These are phyloP conservation scores for Diplogelasinospora grovesii DNA, from an alignment of 495 filamentous ascomycete species.

Conservation along the genomic window DNA sequence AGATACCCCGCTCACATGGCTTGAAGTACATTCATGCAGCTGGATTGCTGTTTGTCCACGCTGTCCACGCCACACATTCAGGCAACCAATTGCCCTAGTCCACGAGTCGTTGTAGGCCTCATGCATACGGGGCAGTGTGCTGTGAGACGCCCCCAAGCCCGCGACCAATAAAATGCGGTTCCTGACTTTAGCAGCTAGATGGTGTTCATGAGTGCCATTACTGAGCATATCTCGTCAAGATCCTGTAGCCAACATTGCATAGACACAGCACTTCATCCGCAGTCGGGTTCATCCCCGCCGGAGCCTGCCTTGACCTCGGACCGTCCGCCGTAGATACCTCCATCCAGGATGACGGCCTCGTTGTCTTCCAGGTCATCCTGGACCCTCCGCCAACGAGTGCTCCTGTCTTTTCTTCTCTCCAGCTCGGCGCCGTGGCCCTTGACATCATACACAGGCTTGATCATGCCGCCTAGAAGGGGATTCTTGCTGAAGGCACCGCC, in stretches of 20 bases:
- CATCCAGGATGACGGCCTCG: slow-evolving; percentile 86
- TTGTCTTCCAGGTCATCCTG: slow-evolving; percentile 90
- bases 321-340: slow-evolving; percentile 58
- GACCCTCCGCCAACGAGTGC: slow-evolving; percentile 72
- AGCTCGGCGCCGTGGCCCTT: slow-evolving; percentile 39
- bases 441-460: slow-evolving; percentile 69
- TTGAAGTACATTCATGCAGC: too few relatives aligned
- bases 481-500: slow-evolving; percentile 73
- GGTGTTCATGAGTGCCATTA: too few relatives aligned
- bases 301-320: slow-evolving; percentile 10
- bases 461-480: slow-evolving; percentile 70
- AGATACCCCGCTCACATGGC: too few relatives aligned
- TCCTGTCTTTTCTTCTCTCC: slow-evolving; percentile 33
- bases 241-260: slow-evolving; percentile 1
- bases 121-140: too few relatives aligned
- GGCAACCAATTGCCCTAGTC: too few relatives aligned
- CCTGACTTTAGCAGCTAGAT: too few relatives aligned
- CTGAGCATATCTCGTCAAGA: too few relatives aligned
- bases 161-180: too few relatives aligned
- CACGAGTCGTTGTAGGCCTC: too few relatives aligned
- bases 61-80: too few relatives aligned
- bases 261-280: slow-evolving; percentile 31
- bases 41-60: too few relatives aligned
- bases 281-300: slow-evolving; percentile 31
- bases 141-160: too few relatives aligned